Base-by-base conservation (phyloP, 2,329 filamentous ascomycete genomes). In the Didymella glomerata region DNA sequence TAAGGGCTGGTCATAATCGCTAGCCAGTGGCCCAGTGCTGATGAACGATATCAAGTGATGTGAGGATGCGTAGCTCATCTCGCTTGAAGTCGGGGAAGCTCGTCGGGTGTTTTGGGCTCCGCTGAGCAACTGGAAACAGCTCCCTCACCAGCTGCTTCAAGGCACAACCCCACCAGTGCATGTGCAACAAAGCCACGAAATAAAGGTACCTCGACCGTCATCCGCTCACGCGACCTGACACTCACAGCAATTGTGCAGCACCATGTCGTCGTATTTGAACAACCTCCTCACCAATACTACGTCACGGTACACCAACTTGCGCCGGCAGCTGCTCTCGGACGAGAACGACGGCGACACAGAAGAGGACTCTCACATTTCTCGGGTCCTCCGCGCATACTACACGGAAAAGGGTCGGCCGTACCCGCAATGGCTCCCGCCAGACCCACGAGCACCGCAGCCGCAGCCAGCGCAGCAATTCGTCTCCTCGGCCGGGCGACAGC, bases 321-420 rank as follows among this genome's bases (percentile, higher is more conserved):
- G 85, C 38, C 83, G 80, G 58, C 89, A 89, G 61, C 87, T 92
- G 62, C 87, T 93, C 64, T 86, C 91, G 34, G 78, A 78, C 74
- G 82, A 84, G 72, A 78, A 78, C 56, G 82, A 84, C 73, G 82
- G 82, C 70, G 82, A 84, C 73, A 83, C 81, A 52, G 81, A 96
- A 79, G 93, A 98, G 80, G 92, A 96, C 80, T 96, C 93, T 2
- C 93, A 98, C 81, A 90, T 98, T 72, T 96, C 92, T 79, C 91
- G 95, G 70, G 93, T 96, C 34, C 87, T 99, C 25, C 90, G 95
- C 70, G 90, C 88, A 69, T 97, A 98, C 84, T 98, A 99, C 83
- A 86, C 83, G 50, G 93, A 98, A 77, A 95, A 96, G 74, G 91
- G 90, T 67, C 88, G 89, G 22, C 84, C 88, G 1, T 90, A 93